These are phyloP conservation scores for Hyparrhenia diplandra DNA, from an alignment of 176 grass and related monocot genomes.

Conservation along the genomic window DNA sequence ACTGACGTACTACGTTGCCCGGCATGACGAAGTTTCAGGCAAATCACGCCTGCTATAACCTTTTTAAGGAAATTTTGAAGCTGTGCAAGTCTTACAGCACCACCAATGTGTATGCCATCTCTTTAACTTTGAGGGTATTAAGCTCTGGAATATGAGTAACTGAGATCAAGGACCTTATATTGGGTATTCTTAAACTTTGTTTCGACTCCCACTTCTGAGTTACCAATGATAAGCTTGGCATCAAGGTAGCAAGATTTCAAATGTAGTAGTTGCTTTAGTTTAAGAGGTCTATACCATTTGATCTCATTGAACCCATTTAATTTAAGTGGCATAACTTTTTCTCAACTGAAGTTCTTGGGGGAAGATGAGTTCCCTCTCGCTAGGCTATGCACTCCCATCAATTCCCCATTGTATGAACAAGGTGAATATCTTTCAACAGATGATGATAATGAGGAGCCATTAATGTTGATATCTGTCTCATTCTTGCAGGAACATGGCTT, in stretches of 20 bases:
- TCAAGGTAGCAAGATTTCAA: conserved; percentile 73
- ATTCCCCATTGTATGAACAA: conserved; percentile 68
- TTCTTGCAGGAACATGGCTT: conserved; percentile 81
- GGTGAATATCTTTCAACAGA: conserved; percentile 49
- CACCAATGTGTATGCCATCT: conserved; percentile 81
- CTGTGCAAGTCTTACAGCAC: conserved; percentile 70
- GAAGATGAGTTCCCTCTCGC: conserved; percentile 87
- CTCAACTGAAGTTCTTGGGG: conserved; percentile 81
- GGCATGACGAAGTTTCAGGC: conserved; percentile 73
- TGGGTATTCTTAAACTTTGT: conserved; percentile 87
- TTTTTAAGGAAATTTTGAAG: conserved; percentile 72
- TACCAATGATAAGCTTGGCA: conserved; percentile 87
- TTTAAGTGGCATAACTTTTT: conserved; percentile 52
- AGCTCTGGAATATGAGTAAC: conserved; percentile 88
- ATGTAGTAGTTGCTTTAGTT: conserved; percentile 60
- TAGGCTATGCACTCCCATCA: conserved; percentile 74
- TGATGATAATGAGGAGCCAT: conserved; percentile 20
- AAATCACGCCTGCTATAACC: conserved; percentile 33
- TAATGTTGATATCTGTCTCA: conserved; percentile 15
- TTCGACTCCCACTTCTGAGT: conserved; percentile 89
- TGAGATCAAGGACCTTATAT: conserved; percentile 66
- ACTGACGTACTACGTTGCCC: conserved; percentile 70
- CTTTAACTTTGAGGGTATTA: conserved; percentile 55
- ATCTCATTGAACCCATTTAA: conserved; percentile 75
- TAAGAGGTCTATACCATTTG: conserved; percentile 86